Evolutionary conservation across 805 yeast genomes (phyloP).

Genomic region (Saccharomycopsis malanga): DNA sequence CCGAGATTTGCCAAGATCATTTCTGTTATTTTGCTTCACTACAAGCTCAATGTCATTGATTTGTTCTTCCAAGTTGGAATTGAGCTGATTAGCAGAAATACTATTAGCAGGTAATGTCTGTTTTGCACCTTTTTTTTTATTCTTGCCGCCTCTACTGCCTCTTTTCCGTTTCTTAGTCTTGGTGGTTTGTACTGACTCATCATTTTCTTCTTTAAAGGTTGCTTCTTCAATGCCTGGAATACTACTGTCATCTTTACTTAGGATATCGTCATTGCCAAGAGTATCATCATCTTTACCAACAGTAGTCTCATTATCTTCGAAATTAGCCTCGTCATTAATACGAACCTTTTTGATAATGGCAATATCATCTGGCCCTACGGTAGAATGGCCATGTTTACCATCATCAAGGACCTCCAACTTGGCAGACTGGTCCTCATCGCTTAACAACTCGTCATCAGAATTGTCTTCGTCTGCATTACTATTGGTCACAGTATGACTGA

Average conservation of each 20-base stretch:
- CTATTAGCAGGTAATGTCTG: slow-evolving; percentile 23
- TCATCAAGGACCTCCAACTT: slow-evolving; percentile 2
- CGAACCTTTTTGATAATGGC: no score
- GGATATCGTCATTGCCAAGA: slow-evolving; percentile 7
- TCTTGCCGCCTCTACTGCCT: slow-evolving; percentile 79
- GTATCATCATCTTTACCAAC: no score
- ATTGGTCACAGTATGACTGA: slow-evolving; percentile 23
- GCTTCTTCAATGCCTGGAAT: slow-evolving; percentile 11
- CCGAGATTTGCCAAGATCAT: slow-evolving; percentile 32
- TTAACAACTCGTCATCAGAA: background rate
- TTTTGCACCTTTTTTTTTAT: slow-evolving; percentile 28
- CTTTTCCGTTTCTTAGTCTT: slow-evolving; percentile 59
- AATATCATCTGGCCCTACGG: no score
- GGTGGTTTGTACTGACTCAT: slow-evolving; percentile 15
- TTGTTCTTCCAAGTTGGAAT: slow-evolving; percentile 13
- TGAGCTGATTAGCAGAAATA: no score
- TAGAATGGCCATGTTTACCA: slow-evolving; percentile 9
- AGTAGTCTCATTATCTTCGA: no score
- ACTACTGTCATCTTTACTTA: no score
- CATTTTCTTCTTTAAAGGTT: slow-evolving; percentile 8
- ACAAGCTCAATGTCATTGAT: slow-evolving; percentile 19
- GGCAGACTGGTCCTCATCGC: background rate
- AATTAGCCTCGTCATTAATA: slow-evolving; percentile 3
- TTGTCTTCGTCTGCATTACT: slow-evolving; percentile 18
- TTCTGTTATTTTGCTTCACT: slow-evolving; percentile 27